Percentiles rank a stretch among this genome's conserved stretches.
Conservation (phyloP, 1,284 basidiomycete genomes). For the Trichosporon sp. region DNA sequence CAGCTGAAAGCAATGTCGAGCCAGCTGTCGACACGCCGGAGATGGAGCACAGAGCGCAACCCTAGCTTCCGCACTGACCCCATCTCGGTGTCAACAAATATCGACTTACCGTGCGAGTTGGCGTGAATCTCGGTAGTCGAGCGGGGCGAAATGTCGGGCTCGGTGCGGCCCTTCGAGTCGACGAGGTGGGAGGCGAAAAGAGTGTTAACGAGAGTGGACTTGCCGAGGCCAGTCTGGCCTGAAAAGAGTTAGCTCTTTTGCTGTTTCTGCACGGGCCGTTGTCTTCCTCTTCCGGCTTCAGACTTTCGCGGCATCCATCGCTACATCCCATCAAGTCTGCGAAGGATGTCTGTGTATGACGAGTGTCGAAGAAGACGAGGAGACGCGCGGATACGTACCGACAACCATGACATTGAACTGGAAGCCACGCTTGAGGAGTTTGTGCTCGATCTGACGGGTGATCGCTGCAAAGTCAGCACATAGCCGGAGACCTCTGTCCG, state of each 20-base stretch:
- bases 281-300: neutral
- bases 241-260: constrained; percentile 10
- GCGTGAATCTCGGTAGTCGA: constrained; percentile 96
- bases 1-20: neutral
- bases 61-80: neutral
- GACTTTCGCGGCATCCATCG: neutral
- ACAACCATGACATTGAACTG: constrained; percentile 97
- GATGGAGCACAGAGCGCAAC: neutral
- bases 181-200: constrained; percentile 97
- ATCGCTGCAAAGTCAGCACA: constrained; percentile 53
- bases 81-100: neutral
- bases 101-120: constrained; percentile 77
- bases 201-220: constrained; percentile 97
- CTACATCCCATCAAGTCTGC: neutral
- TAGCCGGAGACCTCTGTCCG: neutral
- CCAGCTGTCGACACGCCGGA: neutral
- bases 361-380: neutral
- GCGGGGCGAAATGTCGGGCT: constrained; percentile 77
- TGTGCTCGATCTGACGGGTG: constrained; percentile 97
- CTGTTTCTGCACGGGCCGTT: neutral
- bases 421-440: constrained; percentile 97
- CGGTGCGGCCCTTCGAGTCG: constrained; percentile 90
- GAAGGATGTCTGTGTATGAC: neutral
- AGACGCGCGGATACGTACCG: constrained; percentile 56
- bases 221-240: constrained; percentile 97